These are phyloP conservation scores for Volvox africanus DNA, from an alignment of 139 green algal species.

Conservation along the genomic window DNA sequence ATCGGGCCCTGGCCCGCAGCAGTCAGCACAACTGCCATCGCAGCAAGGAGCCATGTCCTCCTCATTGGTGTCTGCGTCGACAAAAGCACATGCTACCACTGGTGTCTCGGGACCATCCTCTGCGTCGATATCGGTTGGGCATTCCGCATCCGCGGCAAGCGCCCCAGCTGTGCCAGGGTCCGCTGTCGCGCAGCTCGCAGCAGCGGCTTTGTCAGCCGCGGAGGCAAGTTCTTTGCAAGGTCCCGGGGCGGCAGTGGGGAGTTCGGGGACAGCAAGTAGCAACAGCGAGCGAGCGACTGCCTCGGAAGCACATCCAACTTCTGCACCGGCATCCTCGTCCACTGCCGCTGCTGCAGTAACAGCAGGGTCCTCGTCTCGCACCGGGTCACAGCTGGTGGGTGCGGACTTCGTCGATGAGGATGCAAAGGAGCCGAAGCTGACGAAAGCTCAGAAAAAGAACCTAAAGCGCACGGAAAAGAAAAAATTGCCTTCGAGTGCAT, in stretches of 20 bases:
- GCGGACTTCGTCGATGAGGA: slow-evolving; percentile 47
- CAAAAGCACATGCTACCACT: neutral
- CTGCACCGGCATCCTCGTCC: neutral
- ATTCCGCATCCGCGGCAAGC: too few species aligned
- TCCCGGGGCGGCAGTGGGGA: neutral
- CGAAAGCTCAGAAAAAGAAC: slow-evolving; percentile 82
- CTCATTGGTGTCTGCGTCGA: neutral
- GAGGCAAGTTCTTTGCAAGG: neutral
- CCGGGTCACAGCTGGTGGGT: slow-evolving; percentile 29
- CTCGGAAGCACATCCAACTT: neutral
- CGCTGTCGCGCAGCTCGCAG: neutral
- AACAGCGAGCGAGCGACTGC: neutral
- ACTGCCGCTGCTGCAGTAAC: neutral
- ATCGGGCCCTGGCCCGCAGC: slow-evolving; percentile 20
- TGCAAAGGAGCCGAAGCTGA: slow-evolving; percentile 59
- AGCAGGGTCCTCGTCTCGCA: neutral
- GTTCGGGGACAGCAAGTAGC: neutral
- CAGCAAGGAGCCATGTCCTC: neutral
- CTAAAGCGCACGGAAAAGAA: slow-evolving; percentile 77
- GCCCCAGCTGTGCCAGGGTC: neutral
- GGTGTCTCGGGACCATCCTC: neutral
- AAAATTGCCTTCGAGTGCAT: slow-evolving; percentile 15
- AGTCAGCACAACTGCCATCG: neutral
- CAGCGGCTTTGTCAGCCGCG: neutral
- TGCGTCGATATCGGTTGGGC: neutral